Evolutionary conservation across 345 rosid genomes (phyloP), one percentile per base, ranked within the genome.

Genomic region (Salix suchowensis): DNA sequence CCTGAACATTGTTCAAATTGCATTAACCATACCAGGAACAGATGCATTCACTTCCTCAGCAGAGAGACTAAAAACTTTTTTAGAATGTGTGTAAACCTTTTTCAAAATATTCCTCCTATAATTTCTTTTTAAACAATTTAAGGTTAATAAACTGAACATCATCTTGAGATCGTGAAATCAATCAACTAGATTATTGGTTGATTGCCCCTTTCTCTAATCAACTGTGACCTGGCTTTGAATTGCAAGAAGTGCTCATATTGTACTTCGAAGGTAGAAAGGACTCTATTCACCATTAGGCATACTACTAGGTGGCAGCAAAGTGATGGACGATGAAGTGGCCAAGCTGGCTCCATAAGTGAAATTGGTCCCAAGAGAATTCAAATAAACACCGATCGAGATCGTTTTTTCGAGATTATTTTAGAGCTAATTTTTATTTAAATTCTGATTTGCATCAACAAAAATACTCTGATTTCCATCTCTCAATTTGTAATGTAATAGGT

Each of bases 11-110:
- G 60, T 69, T 61, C 84, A 73, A 81, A 88, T 84, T 36, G 65
- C 64, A 61, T 76, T 71, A 66, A 91, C 34, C 4, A 87, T 76
- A 64, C 78, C 81, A 36, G 91, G 92, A 44, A 91, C 48, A 6
- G 88, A 77, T 61, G 52, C 84, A 67, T 75, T 68, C n/a, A 84
- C 87, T 82, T 87, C 68, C 46, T 87, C 82, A 19, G 81, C 48
- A 8, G 86, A 66, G 74, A 71, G 54, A 75, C 67, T 82, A 19
- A 24, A 18, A 18, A 81, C 75, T 36, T 24, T 24, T 24, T 24
- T 90, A 91, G 67, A 87, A 79, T 60, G 85, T 85, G 71, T 90
- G 89, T 62, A 83, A 78, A 55, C 88, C 95, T 16, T 50, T 18
- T 50, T 18, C 58, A 50, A 50, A 50, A 18, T 18, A 18, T 50